Percentiles rank a stretch among this genome's conserved stretches.
Conservation (phyloP, 352 stramenopile species). For the Globisporangium cylindrosporum region DNA sequence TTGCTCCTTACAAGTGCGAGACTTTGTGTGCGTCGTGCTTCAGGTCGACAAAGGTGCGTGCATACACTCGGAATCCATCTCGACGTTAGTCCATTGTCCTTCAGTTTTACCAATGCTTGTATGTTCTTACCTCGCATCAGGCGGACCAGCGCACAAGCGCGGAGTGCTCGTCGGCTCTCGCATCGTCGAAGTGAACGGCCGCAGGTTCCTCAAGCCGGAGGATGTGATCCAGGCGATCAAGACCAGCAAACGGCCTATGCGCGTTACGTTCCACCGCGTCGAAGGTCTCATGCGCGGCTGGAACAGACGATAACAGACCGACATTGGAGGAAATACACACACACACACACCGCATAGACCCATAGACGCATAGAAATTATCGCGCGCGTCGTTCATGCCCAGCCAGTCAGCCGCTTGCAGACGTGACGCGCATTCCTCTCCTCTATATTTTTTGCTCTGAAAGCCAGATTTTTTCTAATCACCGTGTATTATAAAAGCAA, state of each 20-base stretch:
- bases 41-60: slow-evolving; percentile 45
- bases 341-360: slow-evolving; percentile 4
- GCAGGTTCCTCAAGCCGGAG: slow-evolving; percentile 37
- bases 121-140: slow-evolving; percentile 11
- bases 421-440: not conserved
- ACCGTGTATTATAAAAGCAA: slow-evolving; percentile 1
- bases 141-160: slow-evolving; percentile 45
- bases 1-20: slow-evolving; percentile 46
- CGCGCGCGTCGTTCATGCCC: not conserved
- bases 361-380: slow-evolving; percentile 11
- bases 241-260: slow-evolving; percentile 50
- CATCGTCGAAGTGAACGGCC: slow-evolving; percentile 66
- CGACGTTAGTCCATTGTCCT: not conserved
- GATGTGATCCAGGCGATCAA: slow-evolving; percentile 54
- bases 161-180: slow-evolving; percentile 68
- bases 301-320: slow-evolving; percentile 21
- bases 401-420: not conserved
- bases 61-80: not conserved
- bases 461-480: not conserved
- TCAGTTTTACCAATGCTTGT: not conserved
- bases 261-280: slow-evolving; percentile 71
- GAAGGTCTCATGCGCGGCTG: slow-evolving; percentile 75
- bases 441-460: not conserved
- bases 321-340: not conserved
- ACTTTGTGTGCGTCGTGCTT: slow-evolving; percentile 58